Conservation (phyloP, 768 basidiomycete species). For the Panus rudis region DNA sequence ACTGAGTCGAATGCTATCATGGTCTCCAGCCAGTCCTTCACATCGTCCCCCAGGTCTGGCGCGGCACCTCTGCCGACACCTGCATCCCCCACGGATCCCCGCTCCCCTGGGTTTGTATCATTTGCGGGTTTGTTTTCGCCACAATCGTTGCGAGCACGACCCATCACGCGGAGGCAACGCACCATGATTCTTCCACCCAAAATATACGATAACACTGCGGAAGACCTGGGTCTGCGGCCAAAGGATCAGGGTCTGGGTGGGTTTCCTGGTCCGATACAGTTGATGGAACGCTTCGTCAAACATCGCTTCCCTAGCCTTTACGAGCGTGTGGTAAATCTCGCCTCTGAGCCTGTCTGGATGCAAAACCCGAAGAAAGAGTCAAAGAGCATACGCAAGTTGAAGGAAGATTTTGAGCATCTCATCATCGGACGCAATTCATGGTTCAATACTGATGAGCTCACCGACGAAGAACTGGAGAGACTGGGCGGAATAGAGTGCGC, state of each 20-base stretch:
- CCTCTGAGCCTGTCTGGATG: neutral
- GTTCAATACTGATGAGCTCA: conserved; percentile 46
- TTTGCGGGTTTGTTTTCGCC: too few relatives aligned
- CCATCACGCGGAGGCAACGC: conserved; percentile 22
- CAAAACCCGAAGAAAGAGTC: conserved; percentile 1
- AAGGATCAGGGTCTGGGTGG: conserved; percentile 39
- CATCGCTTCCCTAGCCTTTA: conserved; percentile 38
- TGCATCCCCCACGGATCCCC: neutral
- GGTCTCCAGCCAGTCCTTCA: conserved; percentile 24
- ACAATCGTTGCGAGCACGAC: too few relatives aligned
- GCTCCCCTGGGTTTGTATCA: too few relatives aligned
- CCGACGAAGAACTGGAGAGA: conserved; percentile 61
- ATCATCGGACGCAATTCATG: conserved; percentile 55
- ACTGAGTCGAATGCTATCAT: conserved; percentile 13
- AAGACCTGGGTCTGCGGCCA: conserved; percentile 12
- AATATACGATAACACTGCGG: neutral
- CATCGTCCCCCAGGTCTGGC: conserved; percentile 27
- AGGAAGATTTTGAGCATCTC: conserved; percentile 28
- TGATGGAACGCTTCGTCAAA: conserved; percentile 33
- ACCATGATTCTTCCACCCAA: conserved; percentile 24
- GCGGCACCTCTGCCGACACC: too few relatives aligned
- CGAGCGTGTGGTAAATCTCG: conserved; percentile 31
- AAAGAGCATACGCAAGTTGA: conserved; percentile 30
- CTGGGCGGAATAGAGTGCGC: conserved; percentile 71
- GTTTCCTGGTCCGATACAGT: conserved; percentile 38